phyloP scores from a whole-genome alignment of 2,329 filamentous ascomycete species.

The Penicillium sp. region DNA sequence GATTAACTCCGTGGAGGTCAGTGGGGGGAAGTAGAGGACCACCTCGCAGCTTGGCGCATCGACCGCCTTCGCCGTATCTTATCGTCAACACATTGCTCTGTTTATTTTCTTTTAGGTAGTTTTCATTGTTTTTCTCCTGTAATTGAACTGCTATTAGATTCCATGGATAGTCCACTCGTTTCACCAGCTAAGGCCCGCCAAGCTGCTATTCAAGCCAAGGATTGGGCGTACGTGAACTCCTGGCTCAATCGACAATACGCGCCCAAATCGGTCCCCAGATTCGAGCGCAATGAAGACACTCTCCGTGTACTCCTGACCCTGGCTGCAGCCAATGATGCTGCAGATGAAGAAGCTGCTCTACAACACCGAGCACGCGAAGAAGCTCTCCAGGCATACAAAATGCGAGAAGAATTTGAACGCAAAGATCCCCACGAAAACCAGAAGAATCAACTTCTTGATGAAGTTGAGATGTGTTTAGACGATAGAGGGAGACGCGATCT shows the following conservation, averaged over 20 bases:
- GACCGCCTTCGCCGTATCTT: constrained; percentile 27
- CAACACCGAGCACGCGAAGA: constrained; percentile 41
- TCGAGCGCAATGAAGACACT: constrained; percentile 86
- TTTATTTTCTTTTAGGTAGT: background rate
- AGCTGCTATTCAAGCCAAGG: constrained; percentile 77
- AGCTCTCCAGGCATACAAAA: constrained; percentile 33
- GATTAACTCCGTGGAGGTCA: constrained; percentile 10
- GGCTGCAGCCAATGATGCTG: constrained; percentile 71
- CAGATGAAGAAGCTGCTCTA: constrained; percentile 45
- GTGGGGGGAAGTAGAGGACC: constrained; percentile 26
- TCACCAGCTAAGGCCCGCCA: constrained; percentile 67
- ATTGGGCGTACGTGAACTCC: constrained; percentile 83
- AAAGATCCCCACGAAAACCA: constrained; percentile 28
- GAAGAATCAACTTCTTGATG: constrained; percentile 49
- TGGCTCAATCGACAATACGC: constrained; percentile 75
- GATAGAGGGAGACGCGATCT: constrained; percentile 56
- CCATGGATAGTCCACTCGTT: constrained; percentile 49
- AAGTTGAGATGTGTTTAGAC: constrained; percentile 56
- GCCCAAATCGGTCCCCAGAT: constrained; percentile 63
- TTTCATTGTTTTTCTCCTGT: background rate
- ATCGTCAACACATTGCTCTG: constrained; percentile 14
- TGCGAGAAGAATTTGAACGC: constrained; percentile 28
- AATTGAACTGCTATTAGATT: constrained; percentile 12
- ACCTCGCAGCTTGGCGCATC: constrained; percentile 12
- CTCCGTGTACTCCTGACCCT: constrained; percentile 72